Evolutionary conservation across 73 alveolate genomes (phyloP), one percentile per base, ranked within the genome.

Genomic region (Tetrahymena borealis): DNA sequence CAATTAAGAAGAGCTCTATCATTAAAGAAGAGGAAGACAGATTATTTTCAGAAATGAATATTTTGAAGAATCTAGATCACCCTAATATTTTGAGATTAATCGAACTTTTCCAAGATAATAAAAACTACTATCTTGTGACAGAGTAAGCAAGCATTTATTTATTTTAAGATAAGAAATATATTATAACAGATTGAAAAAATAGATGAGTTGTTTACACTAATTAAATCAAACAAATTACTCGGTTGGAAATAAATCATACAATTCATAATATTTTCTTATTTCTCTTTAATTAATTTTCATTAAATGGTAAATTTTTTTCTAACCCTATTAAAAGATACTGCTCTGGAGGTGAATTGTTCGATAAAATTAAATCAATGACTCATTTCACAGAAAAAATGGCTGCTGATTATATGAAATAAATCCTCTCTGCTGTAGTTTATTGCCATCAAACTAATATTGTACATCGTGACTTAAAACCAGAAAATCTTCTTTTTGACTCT

Each of bases 391-490:
- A 98, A 93, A 91, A 94, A 40, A 95, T 94, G 41, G 99, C 99
- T 10, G 98, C 99, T 35, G 96, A 96, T 78, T 79, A 96, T 38
- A 97, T 96, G 98, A 93, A 93, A 39, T 96, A 97, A 93, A 95
- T 98, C 0, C 94, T 97, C 8, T 79, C 97, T 18, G 99, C 99
- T 13, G 96, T 97, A 38, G 93, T 94, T 90, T 98, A 98, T 91
- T 97, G 99, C 78, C 99, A 98, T 92, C 91, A 94, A 78, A 95
- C 94, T 94, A 95, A 96, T 78, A 97, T 98, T 18, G 98, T 98
- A 15, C 99, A 98, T 94, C 77, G 99, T 92, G 99, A 98, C 92
- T 77, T 98, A 20, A 98, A 98, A 43, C 99, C 99, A 15, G 99
- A 97, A 39, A 98, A 98, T 94, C 78, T 98, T 40, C 96, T 98